Evolutionary conservation across 139 green algal species (phyloP).

Genomic region (Chlorella sp.): DNA sequence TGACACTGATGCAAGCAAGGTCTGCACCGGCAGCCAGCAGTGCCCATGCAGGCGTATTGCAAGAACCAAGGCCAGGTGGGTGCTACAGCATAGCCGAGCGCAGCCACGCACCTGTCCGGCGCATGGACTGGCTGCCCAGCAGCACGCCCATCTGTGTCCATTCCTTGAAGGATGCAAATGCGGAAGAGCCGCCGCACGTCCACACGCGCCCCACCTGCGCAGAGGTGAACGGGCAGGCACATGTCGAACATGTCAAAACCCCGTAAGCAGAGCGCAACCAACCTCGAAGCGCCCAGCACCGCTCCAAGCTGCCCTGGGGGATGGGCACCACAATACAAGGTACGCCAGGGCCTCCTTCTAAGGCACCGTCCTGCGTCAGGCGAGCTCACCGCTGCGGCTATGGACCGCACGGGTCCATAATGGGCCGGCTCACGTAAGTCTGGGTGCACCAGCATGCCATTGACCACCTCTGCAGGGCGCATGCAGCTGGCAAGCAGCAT

Average conservation of each 20-base stretch:
- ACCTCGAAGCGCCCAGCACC: too few relatives aligned
- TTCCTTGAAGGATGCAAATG: constrained; percentile 42
- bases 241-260: too few relatives aligned
- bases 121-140: constrained; percentile 28
- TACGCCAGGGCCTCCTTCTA: too few relatives aligned
- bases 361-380: too few relatives aligned
- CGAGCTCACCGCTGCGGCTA: constrained; percentile 27
- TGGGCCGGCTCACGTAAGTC: constrained; percentile 36
- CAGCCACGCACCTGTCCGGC: constrained; percentile 29
- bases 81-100: not conserved
- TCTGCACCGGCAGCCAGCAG: not conserved
- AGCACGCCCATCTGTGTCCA: constrained; percentile 39
- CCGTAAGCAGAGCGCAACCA: too few relatives aligned
- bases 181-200: constrained; percentile 43
- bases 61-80: not conserved
- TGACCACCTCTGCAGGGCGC: not conserved
- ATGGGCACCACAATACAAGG: too few relatives aligned
- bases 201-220: constrained; percentile 35
- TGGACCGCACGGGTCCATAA: constrained; percentile 38
- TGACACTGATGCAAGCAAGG: not conserved
- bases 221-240: too few relatives aligned
- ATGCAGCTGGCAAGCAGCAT: not conserved
- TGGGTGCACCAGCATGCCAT: constrained; percentile 1
- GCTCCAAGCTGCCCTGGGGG: too few relatives aligned
- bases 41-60: too few relatives aligned